These are phyloP conservation scores for Phytophthora constricta DNA, from an alignment of 352 stramenopile species.

Conservation along the genomic window DNA sequence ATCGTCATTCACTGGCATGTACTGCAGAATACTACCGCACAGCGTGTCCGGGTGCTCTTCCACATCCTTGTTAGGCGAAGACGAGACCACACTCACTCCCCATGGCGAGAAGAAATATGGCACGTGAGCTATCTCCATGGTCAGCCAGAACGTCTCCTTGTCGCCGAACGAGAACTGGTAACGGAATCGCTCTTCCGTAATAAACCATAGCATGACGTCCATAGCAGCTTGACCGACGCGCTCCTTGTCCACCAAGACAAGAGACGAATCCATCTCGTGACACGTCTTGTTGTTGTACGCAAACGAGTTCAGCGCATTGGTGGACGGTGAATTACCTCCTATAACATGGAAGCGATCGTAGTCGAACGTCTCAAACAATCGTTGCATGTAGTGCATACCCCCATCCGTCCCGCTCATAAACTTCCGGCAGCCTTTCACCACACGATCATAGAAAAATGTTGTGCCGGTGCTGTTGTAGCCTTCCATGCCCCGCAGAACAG, in stretches of 20 bases:
- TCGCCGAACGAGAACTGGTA: conserved; percentile 44
- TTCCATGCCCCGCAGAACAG: conserved; percentile 38
- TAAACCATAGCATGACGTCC: conserved; percentile 29
- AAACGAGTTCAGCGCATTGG: conserved; percentile 42
- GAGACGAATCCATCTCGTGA: conserved; percentile 64
- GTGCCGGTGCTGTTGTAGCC: conserved; percentile 46
- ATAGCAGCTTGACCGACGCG: conserved; percentile 23
- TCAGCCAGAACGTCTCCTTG: conserved; percentile 56
- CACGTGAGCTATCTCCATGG: conserved; percentile 47
- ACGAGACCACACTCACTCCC: conserved; percentile 45
- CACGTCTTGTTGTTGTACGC: conserved; percentile 44
- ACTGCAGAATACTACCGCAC: conserved; percentile 36
- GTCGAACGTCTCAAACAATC: conserved; percentile 13
- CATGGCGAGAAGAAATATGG: conserved; percentile 55
- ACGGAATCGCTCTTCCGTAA: conserved; percentile 28
- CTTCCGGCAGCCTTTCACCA: conserved; percentile 49
- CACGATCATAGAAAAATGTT: conserved; percentile 54
- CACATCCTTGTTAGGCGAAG: conserved; percentile 45
- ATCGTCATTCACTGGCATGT: conserved; percentile 27
- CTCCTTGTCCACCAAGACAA: conserved; percentile 46
- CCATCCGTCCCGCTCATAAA: conserved; percentile 51
- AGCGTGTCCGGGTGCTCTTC: conserved; percentile 37
- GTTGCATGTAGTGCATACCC: conserved; percentile 33
- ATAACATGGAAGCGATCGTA: conserved; percentile 44
- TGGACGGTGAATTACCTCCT: conserved; percentile 19